Base-by-base conservation (phyloP, 345 rosid genomes). In the Citrus maxima region DNA sequence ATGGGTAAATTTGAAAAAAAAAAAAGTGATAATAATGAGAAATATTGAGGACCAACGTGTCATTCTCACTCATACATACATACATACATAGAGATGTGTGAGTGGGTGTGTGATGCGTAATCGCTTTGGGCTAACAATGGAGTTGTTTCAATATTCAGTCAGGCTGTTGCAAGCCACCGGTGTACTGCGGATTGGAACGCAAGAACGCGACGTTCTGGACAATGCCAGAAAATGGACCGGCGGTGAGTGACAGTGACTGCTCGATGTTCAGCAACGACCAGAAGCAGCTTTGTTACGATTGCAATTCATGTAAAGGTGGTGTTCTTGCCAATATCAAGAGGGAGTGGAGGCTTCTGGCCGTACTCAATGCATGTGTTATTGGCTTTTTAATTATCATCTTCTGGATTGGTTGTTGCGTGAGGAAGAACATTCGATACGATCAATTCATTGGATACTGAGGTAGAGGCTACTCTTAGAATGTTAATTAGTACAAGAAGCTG, bases 151-250 rank as follows among this genome's bases (percentile, higher is more conserved):
- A 22, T 30, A 13, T 73, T 5, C 80, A 81, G 82, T 66, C 78
- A 28, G 82, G 80, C n/a, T 79, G 87, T 63, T 84, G 87, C 81
- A 79, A 79, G 81, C 87, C 85, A 24, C 85, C 83, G 7, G 32
- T 7, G 7, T 54, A 68, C 0, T 85, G 85, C 40, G 77, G 81
- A 30, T 82, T 61, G 22, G 56, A n/a, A 62, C 51, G 18, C 18
- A 64, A 72, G 69, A 82, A 79, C 7, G 76, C 71, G 34, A 85
- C 83, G 10, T 19, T 55, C n/a, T 74, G 77, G 77, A 3, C 27
- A 63, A 7, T 19, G 38, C 80, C 83, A 0, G 22, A 38, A 42
- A 12, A 64, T 7, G 67, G 72, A 4, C 51, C 69, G n/a, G 66
- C 34, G 0, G 10, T 18, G 38, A 67, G 35, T 13, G 76, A 77